Evolutionary conservation across 345 rosid genomes (phyloP).

Genomic region (Draba incana): DNA sequence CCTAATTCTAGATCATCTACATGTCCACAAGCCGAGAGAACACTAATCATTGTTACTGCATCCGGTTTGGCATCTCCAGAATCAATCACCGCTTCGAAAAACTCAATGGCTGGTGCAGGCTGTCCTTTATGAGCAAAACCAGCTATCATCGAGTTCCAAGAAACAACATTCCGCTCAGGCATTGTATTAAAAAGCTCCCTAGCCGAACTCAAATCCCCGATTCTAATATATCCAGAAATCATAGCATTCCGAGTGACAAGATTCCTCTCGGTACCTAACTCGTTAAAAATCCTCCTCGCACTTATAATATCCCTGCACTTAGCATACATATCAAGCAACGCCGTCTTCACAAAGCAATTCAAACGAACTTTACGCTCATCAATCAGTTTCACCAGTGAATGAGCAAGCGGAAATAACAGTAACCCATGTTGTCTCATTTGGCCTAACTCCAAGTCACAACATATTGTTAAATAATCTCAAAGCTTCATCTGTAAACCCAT

Average conservation of each 20-base stretch:
- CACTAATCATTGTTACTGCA: slow-evolving; percentile 47
- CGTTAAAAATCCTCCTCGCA: slow-evolving; percentile 48
- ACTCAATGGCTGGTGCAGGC: slow-evolving; percentile 43
- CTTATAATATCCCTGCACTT: slow-evolving; percentile 46
- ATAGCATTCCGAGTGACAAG: slow-evolving; percentile 52
- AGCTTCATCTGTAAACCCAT: slow-evolving; percentile 47
- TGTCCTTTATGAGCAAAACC: slow-evolving; percentile 59
- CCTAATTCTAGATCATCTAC: slow-evolving; percentile 48
- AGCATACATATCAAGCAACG: slow-evolving; percentile 54
- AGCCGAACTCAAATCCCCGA: too few relatives aligned
- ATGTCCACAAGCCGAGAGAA: slow-evolving; percentile 57
- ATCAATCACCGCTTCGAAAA: slow-evolving; percentile 45
- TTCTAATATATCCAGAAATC: too few relatives aligned
- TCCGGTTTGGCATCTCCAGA: slow-evolving; percentile 43
- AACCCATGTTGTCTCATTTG: slow-evolving; percentile 57
- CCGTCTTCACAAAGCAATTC: slow-evolving; percentile 53
- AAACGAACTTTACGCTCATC: slow-evolving; percentile 21
- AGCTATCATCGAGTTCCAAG: too few relatives aligned
- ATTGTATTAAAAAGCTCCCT: too few relatives aligned
- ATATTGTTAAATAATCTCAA: slow-evolving; percentile 52
- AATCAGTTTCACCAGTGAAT: slow-evolving; percentile 40
- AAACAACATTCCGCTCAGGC: too few relatives aligned
- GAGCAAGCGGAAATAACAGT: slow-evolving; percentile 52
- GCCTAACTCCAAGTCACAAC: slow-evolving; percentile 47
- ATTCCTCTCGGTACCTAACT: slow-evolving; percentile 43